Conservation (phyloP, 2,329 filamentous ascomycete genomes). For the Purpureocillium takamizusanense region DNA sequence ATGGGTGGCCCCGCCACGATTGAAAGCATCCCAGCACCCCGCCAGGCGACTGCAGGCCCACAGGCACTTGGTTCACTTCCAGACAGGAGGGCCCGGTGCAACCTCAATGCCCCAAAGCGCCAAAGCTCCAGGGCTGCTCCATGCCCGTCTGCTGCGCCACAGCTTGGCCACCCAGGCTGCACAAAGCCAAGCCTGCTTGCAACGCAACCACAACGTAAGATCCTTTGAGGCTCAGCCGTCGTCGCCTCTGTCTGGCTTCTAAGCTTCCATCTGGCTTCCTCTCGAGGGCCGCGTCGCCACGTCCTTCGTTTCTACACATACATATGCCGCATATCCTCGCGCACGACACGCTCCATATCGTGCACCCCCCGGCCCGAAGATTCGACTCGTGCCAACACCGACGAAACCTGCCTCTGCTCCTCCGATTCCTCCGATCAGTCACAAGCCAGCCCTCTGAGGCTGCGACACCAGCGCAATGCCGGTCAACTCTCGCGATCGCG, state of each 20-base stretch:
- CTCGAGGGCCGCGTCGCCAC: slow-evolving; percentile 1
- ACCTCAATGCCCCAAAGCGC: no score
- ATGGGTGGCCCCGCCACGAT: no score
- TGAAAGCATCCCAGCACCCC: no score
- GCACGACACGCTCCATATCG: no score
- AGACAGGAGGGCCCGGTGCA: no score
- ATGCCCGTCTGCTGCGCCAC: slow-evolving; percentile 3
- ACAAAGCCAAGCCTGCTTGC: not conserved
- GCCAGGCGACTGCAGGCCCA: no score
- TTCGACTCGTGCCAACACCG: not conserved
- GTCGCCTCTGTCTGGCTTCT: not conserved
- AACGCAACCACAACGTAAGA: slow-evolving; percentile 4
- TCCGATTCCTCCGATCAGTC: not conserved
- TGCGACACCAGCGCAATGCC: slow-evolving; percentile 20
- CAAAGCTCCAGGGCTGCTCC: no score
- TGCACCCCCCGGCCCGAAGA: no score
- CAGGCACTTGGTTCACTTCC: no score
- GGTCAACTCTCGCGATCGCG: slow-evolving; percentile 25
- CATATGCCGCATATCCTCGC: not conserved
- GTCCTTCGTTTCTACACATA: not conserved
- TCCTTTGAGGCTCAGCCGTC: not conserved
- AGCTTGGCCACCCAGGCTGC: not conserved
- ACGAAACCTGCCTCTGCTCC: no score
- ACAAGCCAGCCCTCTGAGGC: slow-evolving; percentile 17
- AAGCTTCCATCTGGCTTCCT: not conserved